These are phyloP conservation scores for Melastoma malabathricum DNA, from an alignment of 345 rosid species.

Conservation along the genomic window DNA sequence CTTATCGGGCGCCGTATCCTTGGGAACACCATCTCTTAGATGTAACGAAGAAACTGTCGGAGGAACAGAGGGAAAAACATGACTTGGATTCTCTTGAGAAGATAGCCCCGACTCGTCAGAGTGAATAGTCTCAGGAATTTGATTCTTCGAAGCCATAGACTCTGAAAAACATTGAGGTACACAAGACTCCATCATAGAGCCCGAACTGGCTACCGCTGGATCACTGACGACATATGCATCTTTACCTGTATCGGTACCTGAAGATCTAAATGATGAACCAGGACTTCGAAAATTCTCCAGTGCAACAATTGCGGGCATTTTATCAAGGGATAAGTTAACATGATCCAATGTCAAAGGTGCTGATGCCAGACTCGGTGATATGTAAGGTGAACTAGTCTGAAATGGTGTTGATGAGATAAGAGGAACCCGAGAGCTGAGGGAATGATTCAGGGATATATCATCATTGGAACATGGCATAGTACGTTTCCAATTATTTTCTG, in stretches of 20 bases:
- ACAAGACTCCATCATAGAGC: background rate
- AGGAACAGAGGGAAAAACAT: slow-evolving; percentile 1
- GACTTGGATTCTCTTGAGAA: background rate
- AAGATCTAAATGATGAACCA: background rate
- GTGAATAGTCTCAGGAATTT: background rate
- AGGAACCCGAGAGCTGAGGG: background rate
- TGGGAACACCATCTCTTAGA: background rate
- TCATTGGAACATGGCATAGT: background rate
- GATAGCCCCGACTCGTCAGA: background rate
- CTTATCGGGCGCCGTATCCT: background rate
- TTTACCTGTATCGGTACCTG: background rate
- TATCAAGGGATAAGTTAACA: background rate
- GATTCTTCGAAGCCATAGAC: background rate
- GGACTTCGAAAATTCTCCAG: background rate
- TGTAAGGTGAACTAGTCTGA: background rate
- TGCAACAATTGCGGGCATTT: background rate
- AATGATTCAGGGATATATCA: background rate
- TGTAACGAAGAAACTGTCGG: background rate
- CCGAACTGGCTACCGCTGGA: slow-evolving; percentile 1
- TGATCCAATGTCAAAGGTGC: background rate
- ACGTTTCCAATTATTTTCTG: slow-evolving; percentile 1
- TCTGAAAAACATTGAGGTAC: background rate
- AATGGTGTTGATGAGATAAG: background rate
- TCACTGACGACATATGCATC: background rate
- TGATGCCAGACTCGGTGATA: background rate